Conservation (phyloP, 148 eudicot species). For the Heliamphora exappendiculata region DNA sequence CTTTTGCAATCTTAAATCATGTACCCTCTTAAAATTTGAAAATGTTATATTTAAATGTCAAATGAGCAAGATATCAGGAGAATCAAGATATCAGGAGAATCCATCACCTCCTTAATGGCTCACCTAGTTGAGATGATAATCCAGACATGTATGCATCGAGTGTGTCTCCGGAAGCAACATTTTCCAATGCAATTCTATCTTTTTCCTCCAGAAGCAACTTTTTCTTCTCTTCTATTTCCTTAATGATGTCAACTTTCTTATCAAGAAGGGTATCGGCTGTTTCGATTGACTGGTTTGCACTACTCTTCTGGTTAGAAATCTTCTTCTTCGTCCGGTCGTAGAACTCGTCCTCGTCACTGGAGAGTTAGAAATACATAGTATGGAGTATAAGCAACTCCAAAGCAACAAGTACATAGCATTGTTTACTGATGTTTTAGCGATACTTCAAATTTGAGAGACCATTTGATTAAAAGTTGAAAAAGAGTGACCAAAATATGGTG, state of each 20-base stretch:
- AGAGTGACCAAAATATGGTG: no score
- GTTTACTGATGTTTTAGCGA: not conserved
- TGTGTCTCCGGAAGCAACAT: conserved; percentile 57
- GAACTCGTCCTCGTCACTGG: conserved; percentile 93
- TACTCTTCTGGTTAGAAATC: conserved; percentile 41
- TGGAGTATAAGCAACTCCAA: not conserved
- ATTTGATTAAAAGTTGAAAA: not conserved
- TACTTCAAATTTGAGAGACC: not conserved
- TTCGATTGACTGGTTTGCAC: conserved; percentile 63
- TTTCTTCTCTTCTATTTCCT: conserved; percentile 71
- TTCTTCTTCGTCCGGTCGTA: conserved; percentile 83
- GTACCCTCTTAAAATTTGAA: not conserved
- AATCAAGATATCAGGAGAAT: not conserved
- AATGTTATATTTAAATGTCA: not conserved
- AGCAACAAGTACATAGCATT: not conserved
- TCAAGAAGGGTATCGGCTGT: conserved; percentile 97
- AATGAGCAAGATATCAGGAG: not conserved
- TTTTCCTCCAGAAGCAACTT: conserved; percentile 58
- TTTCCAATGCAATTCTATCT: conserved; percentile 31
- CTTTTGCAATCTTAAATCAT: not conserved
- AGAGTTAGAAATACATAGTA: not conserved
- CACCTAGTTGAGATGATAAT: conserved; percentile 85
- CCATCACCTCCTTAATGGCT: conserved; percentile 12
- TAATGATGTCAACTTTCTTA: conserved; percentile 58
- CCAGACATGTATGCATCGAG: conserved; percentile 95